Conservation (phyloP, 192 early-diverging fungal genomes). For the Irineochytrium annulatum region DNA sequence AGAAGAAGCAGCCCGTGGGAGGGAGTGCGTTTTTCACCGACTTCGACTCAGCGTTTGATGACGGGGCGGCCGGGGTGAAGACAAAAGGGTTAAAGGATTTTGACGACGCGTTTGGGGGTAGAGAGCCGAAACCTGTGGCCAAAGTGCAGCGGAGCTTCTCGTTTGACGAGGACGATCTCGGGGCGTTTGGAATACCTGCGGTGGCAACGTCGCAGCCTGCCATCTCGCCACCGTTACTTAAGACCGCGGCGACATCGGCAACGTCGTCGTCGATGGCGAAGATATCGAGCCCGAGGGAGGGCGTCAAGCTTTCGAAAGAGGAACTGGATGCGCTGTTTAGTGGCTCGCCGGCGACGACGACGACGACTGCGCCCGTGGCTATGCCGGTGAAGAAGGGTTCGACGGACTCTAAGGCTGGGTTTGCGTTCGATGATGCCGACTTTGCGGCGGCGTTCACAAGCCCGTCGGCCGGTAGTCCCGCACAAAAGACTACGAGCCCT, state of each 20-base stretch:
- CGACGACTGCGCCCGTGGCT: background rate
- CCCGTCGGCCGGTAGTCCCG: too few species aligned
- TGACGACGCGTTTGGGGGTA: conserved; percentile 20
- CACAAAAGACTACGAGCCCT: too few species aligned
- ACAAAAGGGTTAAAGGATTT: conserved; percentile 16
- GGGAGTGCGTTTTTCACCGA: background rate
- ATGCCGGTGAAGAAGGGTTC: background rate
- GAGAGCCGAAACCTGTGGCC: too few species aligned
- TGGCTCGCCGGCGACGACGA: background rate
- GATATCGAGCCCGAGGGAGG: background rate
- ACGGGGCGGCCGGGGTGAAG: background rate
- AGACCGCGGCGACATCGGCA: background rate
- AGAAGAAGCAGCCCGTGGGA: background rate
- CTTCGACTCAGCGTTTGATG: background rate
- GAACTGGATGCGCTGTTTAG: conserved; percentile 33
- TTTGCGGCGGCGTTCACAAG: conserved; percentile 4
- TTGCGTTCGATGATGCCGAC: background rate
- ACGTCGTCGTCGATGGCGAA: background rate
- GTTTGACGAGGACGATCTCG: too few species aligned
- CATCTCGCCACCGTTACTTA: background rate
- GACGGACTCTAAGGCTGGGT: background rate
- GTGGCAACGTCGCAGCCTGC: too few species aligned
- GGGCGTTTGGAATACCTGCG: too few species aligned
- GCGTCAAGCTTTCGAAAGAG: conserved; percentile 1
- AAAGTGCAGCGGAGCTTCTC: too few species aligned